These are phyloP conservation scores for Coemansia sp. DNA, from an alignment of 371 early-diverging fungal species.

Conservation along the genomic window DNA sequence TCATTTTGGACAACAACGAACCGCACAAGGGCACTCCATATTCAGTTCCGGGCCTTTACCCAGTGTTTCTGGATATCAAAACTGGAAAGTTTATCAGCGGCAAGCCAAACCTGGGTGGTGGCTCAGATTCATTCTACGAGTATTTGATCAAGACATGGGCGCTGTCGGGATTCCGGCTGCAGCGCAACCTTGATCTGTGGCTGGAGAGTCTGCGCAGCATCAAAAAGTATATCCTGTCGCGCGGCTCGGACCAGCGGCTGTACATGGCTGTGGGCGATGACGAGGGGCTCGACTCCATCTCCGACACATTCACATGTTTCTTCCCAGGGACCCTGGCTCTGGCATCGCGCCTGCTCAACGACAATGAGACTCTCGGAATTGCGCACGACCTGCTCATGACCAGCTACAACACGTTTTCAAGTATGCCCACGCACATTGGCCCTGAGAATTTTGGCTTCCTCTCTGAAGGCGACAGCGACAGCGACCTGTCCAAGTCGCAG, in stretches of 20 bases:
- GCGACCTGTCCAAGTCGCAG: conserved; percentile 26
- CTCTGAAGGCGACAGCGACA: conserved; percentile 37
- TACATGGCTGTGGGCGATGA: conserved; percentile 49
- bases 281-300: conserved; percentile 45
- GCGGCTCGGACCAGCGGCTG: conserved; percentile 44
- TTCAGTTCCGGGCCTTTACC: conserved; percentile 46
- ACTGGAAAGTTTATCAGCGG: conserved; percentile 45
- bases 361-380: conserved; percentile 31
- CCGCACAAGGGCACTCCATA: conserved; percentile 39
- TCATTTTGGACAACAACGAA: conserved; percentile 39
- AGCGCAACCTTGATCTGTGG: conserved; percentile 51
- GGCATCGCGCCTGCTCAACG: conserved; percentile 34
- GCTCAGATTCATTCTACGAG: conserved; percentile 94
- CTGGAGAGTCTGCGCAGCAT: conserved; percentile 40
- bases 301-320: conserved; percentile 49
- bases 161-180: conserved; percentile 47
- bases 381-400: conserved; percentile 45
- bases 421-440: conserved; percentile 48
- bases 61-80: conserved; percentile 46
- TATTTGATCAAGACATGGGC: conserved; percentile 65
- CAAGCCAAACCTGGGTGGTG: conserved; percentile 74
- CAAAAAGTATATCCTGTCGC: conserved; percentile 40
- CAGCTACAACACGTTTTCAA: conserved; percentile 40
- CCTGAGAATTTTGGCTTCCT: conserved; percentile 67
- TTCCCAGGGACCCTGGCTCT: conserved; percentile 53